phyloP scores from a whole-genome alignment of 768 basidiomycete species.

The Trametes gibbosa region DNA sequence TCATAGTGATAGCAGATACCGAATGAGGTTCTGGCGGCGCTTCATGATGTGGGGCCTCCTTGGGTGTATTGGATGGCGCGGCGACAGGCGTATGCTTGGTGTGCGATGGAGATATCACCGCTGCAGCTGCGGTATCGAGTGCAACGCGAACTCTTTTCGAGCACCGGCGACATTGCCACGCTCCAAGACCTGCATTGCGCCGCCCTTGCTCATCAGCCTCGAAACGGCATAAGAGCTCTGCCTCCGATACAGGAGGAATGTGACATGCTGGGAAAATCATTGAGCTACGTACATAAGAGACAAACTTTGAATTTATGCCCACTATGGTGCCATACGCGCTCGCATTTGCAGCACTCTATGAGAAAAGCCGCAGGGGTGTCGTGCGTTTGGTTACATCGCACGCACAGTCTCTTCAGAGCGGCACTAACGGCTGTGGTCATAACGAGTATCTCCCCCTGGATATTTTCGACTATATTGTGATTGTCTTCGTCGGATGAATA shows the following conservation, averaged over 20 bases:
- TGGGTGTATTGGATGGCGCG: no score
- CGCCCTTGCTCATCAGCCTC: constrained; percentile 7
- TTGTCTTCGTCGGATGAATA: neutral
- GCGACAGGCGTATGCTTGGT: neutral
- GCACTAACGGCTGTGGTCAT: neutral
- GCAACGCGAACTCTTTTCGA: constrained; percentile 7
- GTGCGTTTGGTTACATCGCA: constrained; percentile 12
- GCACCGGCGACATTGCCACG: constrained; percentile 17
- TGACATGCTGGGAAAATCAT: constrained; percentile 9
- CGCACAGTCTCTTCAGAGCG: constrained; percentile 2
- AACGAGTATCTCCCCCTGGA: neutral
- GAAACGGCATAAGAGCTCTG: constrained; percentile 12
- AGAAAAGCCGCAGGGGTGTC: constrained; percentile 14
- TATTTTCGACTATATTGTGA: neutral
- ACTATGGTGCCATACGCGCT: constrained; percentile 22
- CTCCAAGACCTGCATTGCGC: constrained; percentile 1
- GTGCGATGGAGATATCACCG: neutral
- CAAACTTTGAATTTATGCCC: neutral
- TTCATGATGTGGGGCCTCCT: no score
- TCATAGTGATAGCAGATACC: no score
- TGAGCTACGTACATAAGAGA: neutral
- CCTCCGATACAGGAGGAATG: constrained; percentile 16
- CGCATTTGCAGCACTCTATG: constrained; percentile 16
- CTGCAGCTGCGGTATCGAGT: no score
- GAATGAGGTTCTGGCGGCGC: no score